Base-by-base conservation (phyloP, 306 rosid genomes). In the Inga leiocalycina region DNA sequence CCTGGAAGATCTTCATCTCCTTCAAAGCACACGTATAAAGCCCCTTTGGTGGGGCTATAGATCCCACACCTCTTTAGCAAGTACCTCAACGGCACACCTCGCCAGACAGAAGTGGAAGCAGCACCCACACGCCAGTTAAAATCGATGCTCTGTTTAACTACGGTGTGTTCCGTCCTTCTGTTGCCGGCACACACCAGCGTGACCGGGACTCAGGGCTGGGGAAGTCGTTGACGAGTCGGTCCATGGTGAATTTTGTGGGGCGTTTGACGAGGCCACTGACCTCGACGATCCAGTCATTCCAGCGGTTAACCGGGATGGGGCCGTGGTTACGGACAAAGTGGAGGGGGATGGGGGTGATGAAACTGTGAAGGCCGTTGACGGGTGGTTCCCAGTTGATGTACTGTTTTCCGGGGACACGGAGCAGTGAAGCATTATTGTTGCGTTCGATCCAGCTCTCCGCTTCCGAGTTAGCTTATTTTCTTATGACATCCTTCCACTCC, bases 321-420 rank as follows among this genome's bases (percentile, higher is more conserved):
- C 97, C 97, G 80, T 91, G 97, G 92, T 89, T 94, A 4, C 94
- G 93, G 13, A 94, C 97, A 84, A 90, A 92, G 89, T 90, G 98
- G 81, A 94, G 84, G 0, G 97, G 91, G 43, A 82, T 92, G 3
- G 97, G 98, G 15, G 97, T 93, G 71, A 93, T 93, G 92, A 93
- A 93, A 6, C 93, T 93, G 78, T 87, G 88, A 82, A 87, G 87
- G 7, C 88, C 84, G 57, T 80, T 65, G n/a, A 93, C 75, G 0
- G 98, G 94, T 0, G 95, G 87, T 70, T 91, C 97, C 1, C 89
- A 85, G 83, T 93, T 93, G 83, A 91, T 90, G 39, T 95, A 97
- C 76, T 93, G 94, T 44, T 93, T 94, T 10, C 94, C 93, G 0
- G 98, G 90, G 54, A 92, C 93, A 9, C 97, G 97, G 77, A 94